Percentiles rank a stretch among this genome's conserved stretches.
Evolutionary conservation across 345 rosid species (phyloP).

Genomic region (Gossypium stocksii): DNA sequence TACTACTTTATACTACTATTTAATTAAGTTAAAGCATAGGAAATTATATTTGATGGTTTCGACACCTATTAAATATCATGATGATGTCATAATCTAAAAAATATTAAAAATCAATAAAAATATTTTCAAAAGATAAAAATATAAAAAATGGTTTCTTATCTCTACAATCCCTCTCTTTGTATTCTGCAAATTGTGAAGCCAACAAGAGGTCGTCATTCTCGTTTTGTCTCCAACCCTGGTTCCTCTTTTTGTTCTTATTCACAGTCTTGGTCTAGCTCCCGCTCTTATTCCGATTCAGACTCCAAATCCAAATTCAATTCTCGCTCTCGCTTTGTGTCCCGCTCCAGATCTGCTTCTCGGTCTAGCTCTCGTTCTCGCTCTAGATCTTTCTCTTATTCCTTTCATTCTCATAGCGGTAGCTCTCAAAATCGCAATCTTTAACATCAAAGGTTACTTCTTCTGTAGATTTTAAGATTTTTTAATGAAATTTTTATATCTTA

Average conservation of each 20-base stretch:
- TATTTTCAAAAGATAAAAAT: no score
- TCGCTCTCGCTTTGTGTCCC: constrained; percentile 37
- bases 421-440: constrained; percentile 50
- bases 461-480: no score
- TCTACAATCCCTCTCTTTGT: neutral
- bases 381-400: constrained; percentile 49
- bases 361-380: constrained; percentile 49
- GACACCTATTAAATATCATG: no score
- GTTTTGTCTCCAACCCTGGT: constrained; percentile 47
- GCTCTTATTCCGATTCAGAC: constrained; percentile 36
- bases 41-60: no score
- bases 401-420: constrained; percentile 50
- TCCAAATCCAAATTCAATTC: constrained; percentile 31
- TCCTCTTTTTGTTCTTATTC: constrained; percentile 42
- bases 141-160: constrained; percentile 25
- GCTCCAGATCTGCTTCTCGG: constrained; percentile 28
- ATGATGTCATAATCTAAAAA: no score
- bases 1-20: no score
- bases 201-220: constrained; percentile 56
- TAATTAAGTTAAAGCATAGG: no score
- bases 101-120: no score
- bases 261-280: constrained; percentile 29
- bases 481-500: no score
- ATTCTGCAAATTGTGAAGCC: constrained; percentile 62
- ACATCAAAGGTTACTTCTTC: constrained; percentile 35